Base-by-base conservation (phyloP, 768 basidiomycete species). In the Rhizopogon salebrosus region DNA sequence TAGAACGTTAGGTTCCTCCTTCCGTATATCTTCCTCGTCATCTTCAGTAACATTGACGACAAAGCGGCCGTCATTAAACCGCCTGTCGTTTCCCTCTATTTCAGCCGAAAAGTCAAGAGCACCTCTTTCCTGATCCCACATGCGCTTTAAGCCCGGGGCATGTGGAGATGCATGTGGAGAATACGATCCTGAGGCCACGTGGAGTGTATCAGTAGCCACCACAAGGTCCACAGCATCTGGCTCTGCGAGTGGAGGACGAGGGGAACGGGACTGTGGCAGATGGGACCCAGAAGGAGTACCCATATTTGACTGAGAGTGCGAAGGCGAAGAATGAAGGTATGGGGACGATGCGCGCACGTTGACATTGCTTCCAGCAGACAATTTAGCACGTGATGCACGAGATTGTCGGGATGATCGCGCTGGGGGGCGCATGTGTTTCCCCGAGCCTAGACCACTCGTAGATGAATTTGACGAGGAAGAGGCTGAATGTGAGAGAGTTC, bases 221-320 rank as follows among this genome's bases (percentile, higher is more conserved):
- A 98, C 79, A 16, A 99, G 75, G 62, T 99, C 95, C 1, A 98
- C 85, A 1, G 95, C 94, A 57, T 98, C 89, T 2, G 81, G 77
- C 13, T 57, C 18, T 1, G 53, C 52, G 4, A 68, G 61, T 6
- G 68, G 68, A 1, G 53, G 20, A 27, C 35, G 66, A 10, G 48
- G 22, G 3, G 49, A 20, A 5, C 54, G 54, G 9, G 45, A 2
- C 6, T 48, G 27, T 6, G 48, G 10, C 13, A 20, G 22, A 16
- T 46, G 45, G 10, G 22, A 29, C 20, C 29, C 45, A 34, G 45
- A 46, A 23, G 45, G 41, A 10, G 61, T 35, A 1, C 54, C 42
- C 0, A 53, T 31, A 8, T 56, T 45, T 11, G 57, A 55, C 8
- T n/a, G 63, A 6, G 60, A 49, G 16, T 56, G 18, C 55, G 35